phyloP scores from a whole-genome alignment of 140 eudicot species.

The Bidens hawaiensis region DNA sequence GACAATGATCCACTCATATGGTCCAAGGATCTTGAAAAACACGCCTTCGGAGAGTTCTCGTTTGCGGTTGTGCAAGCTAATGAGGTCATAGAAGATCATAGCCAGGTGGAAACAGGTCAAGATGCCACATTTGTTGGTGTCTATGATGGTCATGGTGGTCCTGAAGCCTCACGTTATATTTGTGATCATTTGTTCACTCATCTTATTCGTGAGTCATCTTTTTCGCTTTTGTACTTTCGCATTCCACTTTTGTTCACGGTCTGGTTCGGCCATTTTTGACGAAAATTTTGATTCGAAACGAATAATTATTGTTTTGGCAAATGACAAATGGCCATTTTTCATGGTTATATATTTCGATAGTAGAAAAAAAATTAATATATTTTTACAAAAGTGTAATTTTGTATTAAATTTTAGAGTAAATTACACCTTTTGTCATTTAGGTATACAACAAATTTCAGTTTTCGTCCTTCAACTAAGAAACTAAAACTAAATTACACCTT shows the following conservation, averaged over 20 bases:
- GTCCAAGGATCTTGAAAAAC: constrained; percentile 60
- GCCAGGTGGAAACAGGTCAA: constrained; percentile 67
- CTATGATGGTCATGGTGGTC: constrained; percentile 95
- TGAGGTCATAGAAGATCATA: constrained; percentile 53
- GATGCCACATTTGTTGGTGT: constrained; percentile 69
- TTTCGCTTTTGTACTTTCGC: constrained; percentile 11
- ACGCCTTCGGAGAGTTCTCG: constrained; percentile 62
- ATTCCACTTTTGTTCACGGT: constrained; percentile 5
- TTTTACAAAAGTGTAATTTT: no score
- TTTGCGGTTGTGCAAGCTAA: constrained; percentile 69
- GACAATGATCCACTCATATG: constrained; percentile 53
- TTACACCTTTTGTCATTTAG: no score
- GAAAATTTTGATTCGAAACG: constrained; percentile 5
- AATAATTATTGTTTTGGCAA: no score
- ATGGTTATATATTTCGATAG: no score
- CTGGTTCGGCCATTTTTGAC: no score
- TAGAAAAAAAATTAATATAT: no score
- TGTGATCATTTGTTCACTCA: constrained; percentile 51
- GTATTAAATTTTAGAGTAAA: no score
- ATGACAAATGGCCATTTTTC: no score
- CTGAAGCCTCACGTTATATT: constrained; percentile 55
- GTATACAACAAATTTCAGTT: no score
- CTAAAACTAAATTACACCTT: no score
- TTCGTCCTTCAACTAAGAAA: no score
- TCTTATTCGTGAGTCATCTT: constrained; percentile 47